phyloP scores from a whole-genome alignment of 2,329 filamentous ascomycete genomes.

The Aspergillus texensis region DNA sequence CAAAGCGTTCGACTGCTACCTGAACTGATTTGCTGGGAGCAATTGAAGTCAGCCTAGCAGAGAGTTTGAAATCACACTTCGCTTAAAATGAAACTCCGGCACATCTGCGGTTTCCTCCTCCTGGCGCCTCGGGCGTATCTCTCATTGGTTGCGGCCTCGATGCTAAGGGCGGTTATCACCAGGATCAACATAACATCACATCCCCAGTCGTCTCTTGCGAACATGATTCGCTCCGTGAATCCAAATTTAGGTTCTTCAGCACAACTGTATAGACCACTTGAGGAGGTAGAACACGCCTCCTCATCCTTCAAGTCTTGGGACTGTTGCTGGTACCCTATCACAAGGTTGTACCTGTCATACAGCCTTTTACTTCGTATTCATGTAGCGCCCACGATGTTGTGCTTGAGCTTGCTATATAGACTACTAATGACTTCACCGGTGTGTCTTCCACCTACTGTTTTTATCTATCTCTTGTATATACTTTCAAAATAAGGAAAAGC shows the following conservation, averaged over 20 bases:
- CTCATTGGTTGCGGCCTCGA: slow-evolving; percentile 13
- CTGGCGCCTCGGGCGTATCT: background rate
- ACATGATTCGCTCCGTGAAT: slow-evolving; percentile 14
- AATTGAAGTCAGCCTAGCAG: slow-evolving; percentile 5
- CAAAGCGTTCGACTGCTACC: background rate
- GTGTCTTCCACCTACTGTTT: no score
- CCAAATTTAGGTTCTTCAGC: slow-evolving; percentile 10
- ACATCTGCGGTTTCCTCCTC: background rate
- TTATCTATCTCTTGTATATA: no score
- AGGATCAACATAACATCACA: slow-evolving; percentile 18
- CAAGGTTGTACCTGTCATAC: slow-evolving; percentile 1
- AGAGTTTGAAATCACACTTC: background rate
- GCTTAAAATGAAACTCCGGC: slow-evolving; percentile 4
- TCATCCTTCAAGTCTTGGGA: background rate
- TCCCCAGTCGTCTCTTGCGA: slow-evolving; percentile 6
- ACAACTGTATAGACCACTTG: slow-evolving; percentile 12
- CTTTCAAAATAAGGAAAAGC: background rate
- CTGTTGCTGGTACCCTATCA: background rate
- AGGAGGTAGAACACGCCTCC: background rate
- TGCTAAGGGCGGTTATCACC: slow-evolving; percentile 20
- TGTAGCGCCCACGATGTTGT: background rate
- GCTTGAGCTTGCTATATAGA: background rate
- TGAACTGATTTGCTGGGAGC: background rate
- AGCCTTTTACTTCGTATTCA: background rate
- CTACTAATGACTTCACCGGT: no score